These are phyloP conservation scores for Erigeron canadensis DNA, from an alignment of 129 eudicot species.

Conservation along the genomic window DNA sequence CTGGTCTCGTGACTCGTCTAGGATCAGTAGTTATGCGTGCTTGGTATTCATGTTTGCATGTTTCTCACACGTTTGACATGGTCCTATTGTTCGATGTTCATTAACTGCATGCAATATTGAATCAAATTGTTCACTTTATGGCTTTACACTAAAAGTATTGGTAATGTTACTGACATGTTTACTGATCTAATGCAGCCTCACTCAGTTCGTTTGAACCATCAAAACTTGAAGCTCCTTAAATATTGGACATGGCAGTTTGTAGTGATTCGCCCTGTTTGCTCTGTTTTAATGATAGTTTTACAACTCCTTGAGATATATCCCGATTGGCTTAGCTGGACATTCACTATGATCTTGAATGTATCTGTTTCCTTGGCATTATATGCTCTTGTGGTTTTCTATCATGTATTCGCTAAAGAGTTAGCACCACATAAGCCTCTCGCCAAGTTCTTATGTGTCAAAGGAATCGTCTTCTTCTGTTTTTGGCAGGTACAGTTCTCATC, in stretches of 20 bases:
- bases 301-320: conserved; percentile 81
- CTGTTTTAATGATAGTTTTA: conserved; percentile 71
- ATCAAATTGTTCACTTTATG: background rate
- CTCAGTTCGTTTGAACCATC: conserved; percentile 74
- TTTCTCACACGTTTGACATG: too few relatives aligned
- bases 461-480: conserved; percentile 92
- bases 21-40: too few relatives aligned
- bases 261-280: conserved; percentile 83
- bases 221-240: conserved; percentile 71
- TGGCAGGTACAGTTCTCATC: conserved; percentile 71
- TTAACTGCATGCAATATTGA: background rate
- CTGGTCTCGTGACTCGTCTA: too few relatives aligned
- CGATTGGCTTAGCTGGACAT: conserved; percentile 87
- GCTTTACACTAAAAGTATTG: background rate
- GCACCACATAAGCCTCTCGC: conserved; percentile 94
- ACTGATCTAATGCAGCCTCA: conserved; percentile 70
- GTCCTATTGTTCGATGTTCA: too few relatives aligned
- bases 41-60: too few relatives aligned
- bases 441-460: conserved; percentile 91
- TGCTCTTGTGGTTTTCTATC: conserved; percentile 83
- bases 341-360: conserved; percentile 82
- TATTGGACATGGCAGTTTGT: conserved; percentile 97
- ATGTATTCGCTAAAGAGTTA: conserved; percentile 89
- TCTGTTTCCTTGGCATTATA: conserved; percentile 92
- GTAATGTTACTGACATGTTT: background rate